Percentiles rank a stretch among this genome's conserved stretches.
Conservation (phyloP, 306 rosid genomes). For the Delonix regia region DNA sequence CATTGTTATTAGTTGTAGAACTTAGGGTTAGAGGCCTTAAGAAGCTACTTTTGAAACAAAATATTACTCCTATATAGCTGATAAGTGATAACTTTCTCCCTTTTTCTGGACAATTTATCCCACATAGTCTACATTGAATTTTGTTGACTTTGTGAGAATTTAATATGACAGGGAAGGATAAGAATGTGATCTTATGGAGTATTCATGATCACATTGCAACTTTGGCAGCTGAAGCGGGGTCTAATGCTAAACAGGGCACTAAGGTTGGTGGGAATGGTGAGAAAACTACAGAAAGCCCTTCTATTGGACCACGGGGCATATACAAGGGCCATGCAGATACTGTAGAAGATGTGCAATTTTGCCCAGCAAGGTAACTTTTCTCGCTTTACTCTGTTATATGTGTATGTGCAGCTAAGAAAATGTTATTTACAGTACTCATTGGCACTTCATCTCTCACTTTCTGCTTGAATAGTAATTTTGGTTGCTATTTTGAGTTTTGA, state of each 20-base stretch:
- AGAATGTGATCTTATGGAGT: constrained; percentile 88
- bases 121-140: constrained; percentile 17
- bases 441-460: constrained; percentile 3
- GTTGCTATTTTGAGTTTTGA: constrained; percentile 8
- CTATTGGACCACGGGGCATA: constrained; percentile 86
- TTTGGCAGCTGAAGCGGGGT: constrained; percentile 60
- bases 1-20: neutral
- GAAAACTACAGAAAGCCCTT: constrained; percentile 63
- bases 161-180: constrained; percentile 79
- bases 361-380: constrained; percentile 82
- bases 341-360: constrained; percentile 96
- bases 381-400: constrained; percentile 9
- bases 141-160: constrained; percentile 30
- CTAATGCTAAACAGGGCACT: constrained; percentile 54
- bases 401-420: constrained; percentile 2
- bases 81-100: constrained; percentile 10
- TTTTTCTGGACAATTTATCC: constrained; percentile 9
- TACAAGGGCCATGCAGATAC: constrained; percentile 85
- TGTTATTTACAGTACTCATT: constrained; percentile 7
- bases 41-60: neutral
- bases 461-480: constrained; percentile 23
- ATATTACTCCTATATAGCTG: neutral
- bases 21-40: neutral
- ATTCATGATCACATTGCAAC: constrained; percentile 84
- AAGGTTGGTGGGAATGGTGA: constrained; percentile 57